A percentile compares a stretch with the other conserved stretches of the same genome.
phyloP scores from a whole-genome alignment of 306 rosid species.

The Albizia julibrissin region DNA sequence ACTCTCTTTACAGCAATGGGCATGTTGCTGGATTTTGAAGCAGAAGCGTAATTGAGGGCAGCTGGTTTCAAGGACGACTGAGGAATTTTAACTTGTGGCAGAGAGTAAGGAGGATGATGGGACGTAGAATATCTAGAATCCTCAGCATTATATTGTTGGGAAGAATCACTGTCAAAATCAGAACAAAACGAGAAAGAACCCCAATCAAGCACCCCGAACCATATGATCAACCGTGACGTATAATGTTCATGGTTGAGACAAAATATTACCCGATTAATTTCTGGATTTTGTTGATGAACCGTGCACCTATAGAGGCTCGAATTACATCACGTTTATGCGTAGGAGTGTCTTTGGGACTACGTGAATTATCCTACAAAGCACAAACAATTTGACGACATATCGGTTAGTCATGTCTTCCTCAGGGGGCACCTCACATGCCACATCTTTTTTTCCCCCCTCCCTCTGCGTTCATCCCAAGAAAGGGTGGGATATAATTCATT shows the following conservation, averaged over 20 bases:
- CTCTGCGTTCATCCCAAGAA: not conserved
- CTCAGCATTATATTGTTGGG: conserved; percentile 40
- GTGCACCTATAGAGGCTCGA: conserved; percentile 41
- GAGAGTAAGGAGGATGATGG: conserved; percentile 29
- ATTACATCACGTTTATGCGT: conserved; percentile 31
- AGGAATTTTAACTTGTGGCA: conserved; percentile 35
- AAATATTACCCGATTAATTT: conserved; percentile 49
- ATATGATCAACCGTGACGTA: conserved; percentile 13
- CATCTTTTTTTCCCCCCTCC: not conserved
- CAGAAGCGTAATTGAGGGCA: conserved; percentile 37
- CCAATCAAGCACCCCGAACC: not conserved
- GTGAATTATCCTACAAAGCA: conserved; percentile 53
- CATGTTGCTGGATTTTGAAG: conserved; percentile 41
- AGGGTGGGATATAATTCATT: conserved; percentile 18
- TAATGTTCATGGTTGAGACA: not conserved
- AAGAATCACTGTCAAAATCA: conserved; percentile 50
- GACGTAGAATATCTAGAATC: conserved; percentile 32
- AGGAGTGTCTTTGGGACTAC: conserved; percentile 39
- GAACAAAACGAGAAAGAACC: conserved; percentile 24
- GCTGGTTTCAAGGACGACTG: conserved; percentile 39
- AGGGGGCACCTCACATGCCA: not conserved
- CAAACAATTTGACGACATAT: conserved; percentile 19
- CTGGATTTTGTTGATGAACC: conserved; percentile 33
- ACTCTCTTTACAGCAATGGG: conserved; percentile 38
- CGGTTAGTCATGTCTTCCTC: conserved; percentile 10